Base-by-base conservation (phyloP, 2,329 filamentous ascomycete species). In the Phaeosphaeria sp. region DNA sequence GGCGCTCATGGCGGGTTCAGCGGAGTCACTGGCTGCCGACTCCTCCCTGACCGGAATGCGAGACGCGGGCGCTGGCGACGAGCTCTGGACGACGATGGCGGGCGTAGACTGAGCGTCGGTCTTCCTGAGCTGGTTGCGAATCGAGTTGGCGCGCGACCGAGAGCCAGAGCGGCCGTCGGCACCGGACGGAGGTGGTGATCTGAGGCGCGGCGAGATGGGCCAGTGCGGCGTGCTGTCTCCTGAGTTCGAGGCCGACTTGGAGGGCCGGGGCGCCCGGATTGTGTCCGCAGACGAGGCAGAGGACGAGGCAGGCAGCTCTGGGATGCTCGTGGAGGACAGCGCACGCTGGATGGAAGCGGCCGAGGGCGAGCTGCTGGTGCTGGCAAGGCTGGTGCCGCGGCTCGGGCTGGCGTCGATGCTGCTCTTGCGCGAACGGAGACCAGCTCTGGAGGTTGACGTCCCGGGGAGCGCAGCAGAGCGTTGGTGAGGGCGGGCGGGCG, bases 141-240 rank as follows among this genome's bases (percentile, higher is more conserved):
- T 67, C 17, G 81, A 82, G 60, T 80, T 79, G 53, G 77, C 73
- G 73, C 80, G 75, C 27, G 79, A 81, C 51, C 72, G 77, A 3
- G 77, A 75, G 52, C 67, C 68, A 18, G 61, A 64, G 55, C 62
- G 62, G 53, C 54, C 54, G 62, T 70, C 60, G n/a, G 70, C 65
- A 27, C 73, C 69, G 39, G 80, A 73, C 13, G 91, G 90, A 20
- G 91, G 90, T 53, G 91, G 91, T 7, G 91, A 93, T 74, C 89
- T 90, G 63, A 95, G 76, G 61, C 91, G 86, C 46, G 91, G 91
- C 47, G 91, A 93, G 60, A 90, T 79, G 24, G 91, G 90, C 91
- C 91, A 94, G 77, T 89, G 86, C 61, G 87, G 87, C 52, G 84
- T 84, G 56, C 69, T 80, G 53, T 78, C 77, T 50, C 78, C 78